Evolutionary conservation across 148 eudicot genomes (phyloP).

Genomic region (Rhododendron mucronatum): DNA sequence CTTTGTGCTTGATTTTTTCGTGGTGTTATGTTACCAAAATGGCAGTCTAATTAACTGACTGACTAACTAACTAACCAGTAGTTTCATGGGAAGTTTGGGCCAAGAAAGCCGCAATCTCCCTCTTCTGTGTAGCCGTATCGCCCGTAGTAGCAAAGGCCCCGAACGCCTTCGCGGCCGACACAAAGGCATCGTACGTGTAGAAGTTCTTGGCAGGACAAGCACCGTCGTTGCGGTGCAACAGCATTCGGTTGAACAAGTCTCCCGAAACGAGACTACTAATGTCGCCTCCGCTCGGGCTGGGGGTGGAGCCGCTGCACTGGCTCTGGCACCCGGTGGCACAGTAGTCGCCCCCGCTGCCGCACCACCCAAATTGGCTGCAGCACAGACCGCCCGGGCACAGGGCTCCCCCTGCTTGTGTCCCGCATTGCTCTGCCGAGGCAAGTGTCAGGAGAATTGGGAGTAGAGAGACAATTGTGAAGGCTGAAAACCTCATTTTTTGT

Average conservation of each 20-base stretch:
- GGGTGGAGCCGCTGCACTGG: slow-evolving; percentile 16
- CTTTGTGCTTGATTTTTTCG: neutral
- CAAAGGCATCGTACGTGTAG: slow-evolving; percentile 28
- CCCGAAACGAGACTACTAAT: slow-evolving; percentile 1
- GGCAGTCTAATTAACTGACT: too few relatives aligned
- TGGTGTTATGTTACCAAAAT: too few relatives aligned
- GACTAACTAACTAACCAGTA: slow-evolving; percentile 11
- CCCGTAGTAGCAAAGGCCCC: slow-evolving; percentile 22
- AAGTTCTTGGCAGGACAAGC: slow-evolving; percentile 24
- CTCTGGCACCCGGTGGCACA: slow-evolving; percentile 31
- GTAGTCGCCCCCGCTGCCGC: slow-evolving; percentile 13
- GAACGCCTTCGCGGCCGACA: slow-evolving; percentile 15
- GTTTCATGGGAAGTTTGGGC: slow-evolving; percentile 42
- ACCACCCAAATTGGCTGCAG: slow-evolving; percentile 27
- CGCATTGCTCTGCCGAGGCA: slow-evolving; percentile 10
- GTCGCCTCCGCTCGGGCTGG: slow-evolving; percentile 18
- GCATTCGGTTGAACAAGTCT: slow-evolving; percentile 15
- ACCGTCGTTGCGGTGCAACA: slow-evolving; percentile 21
- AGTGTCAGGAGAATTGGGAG: neutral
- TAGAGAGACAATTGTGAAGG: neutral
- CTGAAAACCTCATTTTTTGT: neutral
- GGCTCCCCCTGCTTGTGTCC: slow-evolving; percentile 11
- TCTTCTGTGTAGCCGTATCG: slow-evolving; percentile 9
- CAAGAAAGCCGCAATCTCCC: slow-evolving; percentile 38
- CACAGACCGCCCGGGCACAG: slow-evolving; percentile 21